These are phyloP conservation scores for Hygrocybe punicea DNA, from an alignment of 768 basidiomycete genomes.

Conservation along the genomic window DNA sequence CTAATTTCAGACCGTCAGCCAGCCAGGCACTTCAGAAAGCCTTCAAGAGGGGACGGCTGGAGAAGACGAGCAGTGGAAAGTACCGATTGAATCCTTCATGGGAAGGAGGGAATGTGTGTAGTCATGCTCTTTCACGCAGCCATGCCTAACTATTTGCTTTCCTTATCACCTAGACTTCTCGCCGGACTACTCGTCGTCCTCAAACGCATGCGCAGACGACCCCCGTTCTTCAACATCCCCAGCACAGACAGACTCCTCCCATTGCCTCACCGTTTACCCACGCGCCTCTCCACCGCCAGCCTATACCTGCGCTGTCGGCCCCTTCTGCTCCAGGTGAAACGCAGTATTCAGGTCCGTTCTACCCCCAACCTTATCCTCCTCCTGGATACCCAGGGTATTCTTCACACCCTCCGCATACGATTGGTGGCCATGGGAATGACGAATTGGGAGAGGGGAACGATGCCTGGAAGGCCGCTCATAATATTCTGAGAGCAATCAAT, in stretches of 20 bases:
- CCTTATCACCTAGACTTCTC: constrained; percentile 54
- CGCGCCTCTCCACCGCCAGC: constrained; percentile 45
- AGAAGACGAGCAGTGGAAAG: constrained; percentile 68
- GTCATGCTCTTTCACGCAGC: constrained; percentile 24
- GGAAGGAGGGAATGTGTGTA: constrained; percentile 79
- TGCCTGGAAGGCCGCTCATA: constrained; percentile 75
- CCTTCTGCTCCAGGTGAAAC: neutral
- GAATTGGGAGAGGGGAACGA: constrained; percentile 48
- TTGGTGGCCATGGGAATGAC: constrained; percentile 23
- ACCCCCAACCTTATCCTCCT: constrained; percentile 9
- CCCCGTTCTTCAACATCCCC: constrained; percentile 16
- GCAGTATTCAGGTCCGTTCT: constrained; percentile 1
- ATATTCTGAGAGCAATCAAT: constrained; percentile 73
- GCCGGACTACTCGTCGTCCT: constrained; percentile 75
- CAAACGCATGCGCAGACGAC: constrained; percentile 48
- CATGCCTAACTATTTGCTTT: constrained; percentile 4
- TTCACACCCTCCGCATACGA: constrained; percentile 23
- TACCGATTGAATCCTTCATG: constrained; percentile 73
- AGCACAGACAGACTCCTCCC: constrained; percentile 16
- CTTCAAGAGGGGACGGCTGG: constrained; percentile 73
- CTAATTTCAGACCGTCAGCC: constrained; percentile 86
- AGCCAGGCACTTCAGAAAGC: constrained; percentile 89
- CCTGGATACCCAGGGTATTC: constrained; percentile 14
- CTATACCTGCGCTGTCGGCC: neutral
- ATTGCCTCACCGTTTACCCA: constrained; percentile 59